Conservation (phyloP, 2,329 filamentous ascomycete genomes). For the Chrysosporium queenslandicum region DNA sequence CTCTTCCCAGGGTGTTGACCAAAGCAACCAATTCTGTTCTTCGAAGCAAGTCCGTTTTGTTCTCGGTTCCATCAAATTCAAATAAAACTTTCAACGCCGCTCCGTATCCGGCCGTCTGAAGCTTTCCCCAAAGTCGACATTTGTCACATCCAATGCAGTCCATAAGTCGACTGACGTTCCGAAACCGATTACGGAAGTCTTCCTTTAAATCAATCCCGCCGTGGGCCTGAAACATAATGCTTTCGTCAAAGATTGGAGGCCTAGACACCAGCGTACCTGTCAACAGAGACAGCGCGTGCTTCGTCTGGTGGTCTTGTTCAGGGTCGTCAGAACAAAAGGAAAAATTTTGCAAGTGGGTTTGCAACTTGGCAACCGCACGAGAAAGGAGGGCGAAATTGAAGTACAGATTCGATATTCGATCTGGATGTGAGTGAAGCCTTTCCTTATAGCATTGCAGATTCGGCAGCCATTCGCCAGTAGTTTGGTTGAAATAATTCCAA, state of each 20-base stretch:
- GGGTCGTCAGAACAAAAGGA: constrained; percentile 86
- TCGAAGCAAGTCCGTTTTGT: constrained; percentile 58
- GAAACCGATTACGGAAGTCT: constrained; percentile 93
- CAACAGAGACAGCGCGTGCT: constrained; percentile 68
- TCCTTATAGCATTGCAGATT: constrained; percentile 82
- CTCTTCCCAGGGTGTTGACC: constrained; percentile 83
- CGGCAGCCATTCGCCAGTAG: constrained; percentile 82
- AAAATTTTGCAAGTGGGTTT: constrained; percentile 69
- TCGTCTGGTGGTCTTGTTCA: constrained; percentile 66
- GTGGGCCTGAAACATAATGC: constrained; percentile 75
- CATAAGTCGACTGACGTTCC: constrained; percentile 94
- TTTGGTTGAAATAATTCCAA: constrained; percentile 92
- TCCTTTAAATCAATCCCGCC: constrained; percentile 69
- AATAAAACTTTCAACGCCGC: constrained; percentile 93
- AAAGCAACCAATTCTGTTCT: constrained; percentile 88
- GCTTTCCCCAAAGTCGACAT: constrained; percentile 93
- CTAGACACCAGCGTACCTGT: constrained; percentile 58
- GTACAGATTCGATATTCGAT: constrained; percentile 93
- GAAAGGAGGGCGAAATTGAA: constrained; percentile 98
- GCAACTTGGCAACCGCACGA: constrained; percentile 81
- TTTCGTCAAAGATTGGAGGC: constrained; percentile 82
- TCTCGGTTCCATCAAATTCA: constrained; percentile 66
- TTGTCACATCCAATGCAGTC: constrained; percentile 98
- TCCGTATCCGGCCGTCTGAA: constrained; percentile 90
- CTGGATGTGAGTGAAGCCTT: constrained; percentile 73